Evolutionary conservation across 23 red algal species (phyloP).

Genomic region (Agarophyton chilense): DNA sequence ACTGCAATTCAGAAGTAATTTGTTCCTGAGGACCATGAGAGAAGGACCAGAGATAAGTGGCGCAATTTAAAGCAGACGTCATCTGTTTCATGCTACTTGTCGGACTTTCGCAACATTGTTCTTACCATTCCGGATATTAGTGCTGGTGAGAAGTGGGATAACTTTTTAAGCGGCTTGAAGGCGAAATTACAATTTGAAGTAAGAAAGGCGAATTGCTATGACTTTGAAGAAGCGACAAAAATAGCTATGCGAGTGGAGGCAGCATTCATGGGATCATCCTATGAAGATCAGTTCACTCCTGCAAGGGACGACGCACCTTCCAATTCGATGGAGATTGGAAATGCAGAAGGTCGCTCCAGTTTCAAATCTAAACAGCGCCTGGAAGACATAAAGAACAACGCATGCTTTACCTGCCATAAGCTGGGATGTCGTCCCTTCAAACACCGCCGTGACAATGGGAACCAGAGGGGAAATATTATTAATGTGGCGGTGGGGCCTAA

Average conservation of each 20-base stretch:
- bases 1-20: neutral
- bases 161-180: neutral
- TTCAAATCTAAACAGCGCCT: neutral
- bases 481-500: too few relatives aligned
- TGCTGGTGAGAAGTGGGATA: neutral
- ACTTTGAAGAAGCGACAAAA: neutral
- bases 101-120: neutral
- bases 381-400: neutral
- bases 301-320: too few relatives aligned
- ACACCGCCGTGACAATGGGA: too few relatives aligned
- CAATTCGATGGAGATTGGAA: slow-evolving; percentile 8
- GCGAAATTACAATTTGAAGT: neutral
- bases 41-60: neutral
- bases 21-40: neutral
- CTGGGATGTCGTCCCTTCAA: too few relatives aligned
- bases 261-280: neutral
- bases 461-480: too few relatives aligned
- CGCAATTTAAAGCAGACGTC: neutral
- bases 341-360: neutral
- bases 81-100: neutral
- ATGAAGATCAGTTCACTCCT: too few relatives aligned
- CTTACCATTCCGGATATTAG: neutral
- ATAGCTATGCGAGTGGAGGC: neutral
- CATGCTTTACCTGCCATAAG: slow-evolving; percentile 12
- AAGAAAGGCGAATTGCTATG: neutral